A percentile compares a stretch with the other conserved stretches of the same genome.
Evolutionary conservation across 148 eudicot species (phyloP).

Genomic region (Rhododendron vialii): DNA sequence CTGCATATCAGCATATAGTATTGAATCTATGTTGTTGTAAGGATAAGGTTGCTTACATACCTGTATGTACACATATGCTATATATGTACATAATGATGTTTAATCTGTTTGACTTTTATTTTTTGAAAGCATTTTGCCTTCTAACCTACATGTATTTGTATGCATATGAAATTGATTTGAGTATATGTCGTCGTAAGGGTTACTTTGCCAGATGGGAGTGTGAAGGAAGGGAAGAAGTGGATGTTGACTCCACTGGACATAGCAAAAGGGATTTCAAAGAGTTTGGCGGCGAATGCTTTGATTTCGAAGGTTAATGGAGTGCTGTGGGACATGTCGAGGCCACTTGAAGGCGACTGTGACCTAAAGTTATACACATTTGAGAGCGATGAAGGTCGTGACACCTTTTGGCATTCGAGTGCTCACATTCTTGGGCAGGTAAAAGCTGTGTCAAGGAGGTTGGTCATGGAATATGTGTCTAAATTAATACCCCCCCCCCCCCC

Average conservation of each 20-base stretch:
- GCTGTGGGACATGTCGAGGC: conserved; percentile 90
- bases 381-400: conserved; percentile 79
- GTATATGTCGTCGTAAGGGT: conserved; percentile 41
- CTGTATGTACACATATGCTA: background rate
- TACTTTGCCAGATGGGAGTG: conserved; percentile 77
- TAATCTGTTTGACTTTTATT: background rate
- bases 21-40: background rate
- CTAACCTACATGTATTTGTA: background rate
- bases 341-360: conserved; percentile 77
- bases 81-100: background rate
- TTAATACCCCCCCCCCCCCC: background rate
- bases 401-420: conserved; percentile 99
- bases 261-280: conserved; percentile 77
- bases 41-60: background rate
- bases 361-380: conserved; percentile 74
- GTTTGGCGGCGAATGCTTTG: conserved; percentile 73
- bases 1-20: background rate
- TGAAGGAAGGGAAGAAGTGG: conserved; percentile 86
- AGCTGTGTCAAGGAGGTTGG: background rate
- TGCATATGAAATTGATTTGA: background rate
- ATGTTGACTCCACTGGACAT: conserved; percentile 62
- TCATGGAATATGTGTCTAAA: background rate
- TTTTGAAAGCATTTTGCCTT: background rate
- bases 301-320: conserved; percentile 73
- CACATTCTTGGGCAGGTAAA: conserved; percentile 93